Base-by-base conservation (phyloP, 139 green algal species). In the Trebouxia sp. region DNA sequence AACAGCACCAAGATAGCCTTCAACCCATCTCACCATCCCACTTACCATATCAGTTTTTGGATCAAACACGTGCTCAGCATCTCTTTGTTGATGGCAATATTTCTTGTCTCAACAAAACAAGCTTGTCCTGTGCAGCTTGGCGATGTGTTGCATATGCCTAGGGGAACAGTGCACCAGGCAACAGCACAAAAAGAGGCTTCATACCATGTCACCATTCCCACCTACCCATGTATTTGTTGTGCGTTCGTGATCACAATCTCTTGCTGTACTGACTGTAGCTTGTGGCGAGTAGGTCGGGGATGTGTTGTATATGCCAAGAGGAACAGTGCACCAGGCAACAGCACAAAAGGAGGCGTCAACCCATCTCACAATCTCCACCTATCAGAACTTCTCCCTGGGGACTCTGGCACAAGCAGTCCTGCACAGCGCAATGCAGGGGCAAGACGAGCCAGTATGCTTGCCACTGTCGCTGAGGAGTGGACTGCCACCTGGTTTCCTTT, bases 301-400 rank as follows among this genome's bases (percentile, higher is more conserved):
- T 75, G 88, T 96, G 80, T 85, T 98, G 75, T 98, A 97, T 87
- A 79, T 98, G 85, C 94, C 94, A 2, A 87, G 93, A 14, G 94
- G 94, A 22, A 91, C 83, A 11, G 83, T 95, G 43, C 92, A 96
- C 82, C 86, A 94, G 79, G 92, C 93, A 3, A 55, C 77, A 6
- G 88, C 90, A 0, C 85, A 89, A 62, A 45, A 84, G 20, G 47
- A 24, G 12, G 81, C 77, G 78, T 86, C 75, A 56, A 50, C 69
- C 6, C 89, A 97, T 85, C 80, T 95, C 45, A 95, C 92, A 30
- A 87, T 95, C 39, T 91, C 83, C 62, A 93, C 92, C 74, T 94
- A 93, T 79, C 90, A 95, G 87, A 76, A 84, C 67, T 93, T 86
- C 86, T 85, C 76, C 37, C 22, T 28, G 7, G 69, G 32, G 22